These are phyloP conservation scores for Leptodermis oblonga DNA, from an alignment of 257 asterid species.

Conservation along the genomic window DNA sequence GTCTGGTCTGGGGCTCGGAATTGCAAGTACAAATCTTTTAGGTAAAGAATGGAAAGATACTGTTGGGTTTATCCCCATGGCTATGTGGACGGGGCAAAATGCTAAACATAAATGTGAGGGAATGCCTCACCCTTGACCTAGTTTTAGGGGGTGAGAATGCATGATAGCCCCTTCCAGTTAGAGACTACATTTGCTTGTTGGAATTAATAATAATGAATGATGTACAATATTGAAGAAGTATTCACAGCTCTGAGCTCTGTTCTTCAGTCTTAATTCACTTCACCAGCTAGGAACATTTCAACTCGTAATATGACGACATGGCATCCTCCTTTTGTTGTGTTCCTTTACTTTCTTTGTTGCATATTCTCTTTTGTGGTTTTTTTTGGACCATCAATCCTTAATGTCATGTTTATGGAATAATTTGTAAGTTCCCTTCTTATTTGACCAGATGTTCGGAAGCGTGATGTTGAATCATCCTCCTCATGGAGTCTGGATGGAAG, in stretches of 20 bases:
- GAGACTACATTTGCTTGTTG: background rate
- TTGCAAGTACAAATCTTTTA: conserved; percentile 3
- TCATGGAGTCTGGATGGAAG: background rate
- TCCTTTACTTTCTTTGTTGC: background rate
- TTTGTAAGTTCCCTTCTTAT: background rate
- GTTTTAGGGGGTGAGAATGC: too few species aligned
- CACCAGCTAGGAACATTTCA: background rate
- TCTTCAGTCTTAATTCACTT: background rate
- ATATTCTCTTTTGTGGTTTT: background rate
- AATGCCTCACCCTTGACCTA: background rate
- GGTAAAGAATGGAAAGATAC: background rate
- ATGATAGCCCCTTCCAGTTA: too few species aligned
- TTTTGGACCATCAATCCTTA: background rate
- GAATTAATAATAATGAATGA: background rate
- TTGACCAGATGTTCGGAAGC: background rate
- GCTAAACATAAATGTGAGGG: background rate
- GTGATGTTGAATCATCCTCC: conserved; percentile 6
- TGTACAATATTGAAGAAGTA: background rate
- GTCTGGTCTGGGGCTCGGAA: background rate
- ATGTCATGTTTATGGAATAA: background rate
- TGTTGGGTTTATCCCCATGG: background rate
- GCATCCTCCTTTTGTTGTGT: background rate
- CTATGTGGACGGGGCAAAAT: background rate
- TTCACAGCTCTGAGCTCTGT: background rate
- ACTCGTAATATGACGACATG: background rate